phyloP scores from a whole-genome alignment of 2,329 filamentous ascomycete species.

The Eurotiales sp. region DNA sequence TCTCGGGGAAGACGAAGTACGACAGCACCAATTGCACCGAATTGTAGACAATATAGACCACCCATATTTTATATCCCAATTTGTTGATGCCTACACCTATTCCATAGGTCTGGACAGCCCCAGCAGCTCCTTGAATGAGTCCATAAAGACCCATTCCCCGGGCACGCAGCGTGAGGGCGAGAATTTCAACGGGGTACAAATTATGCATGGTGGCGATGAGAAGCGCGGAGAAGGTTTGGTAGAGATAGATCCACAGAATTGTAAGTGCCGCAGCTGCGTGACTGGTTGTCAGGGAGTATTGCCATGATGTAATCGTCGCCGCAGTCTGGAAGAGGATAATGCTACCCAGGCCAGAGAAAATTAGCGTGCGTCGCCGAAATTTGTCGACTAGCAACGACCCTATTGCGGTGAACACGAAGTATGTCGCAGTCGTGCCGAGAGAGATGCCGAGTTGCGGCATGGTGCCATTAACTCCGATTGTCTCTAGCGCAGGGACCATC shows the following conservation, averaged over 20 bases:
- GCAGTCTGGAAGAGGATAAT: slow-evolving; percentile 46
- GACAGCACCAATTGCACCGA: slow-evolving; percentile 43
- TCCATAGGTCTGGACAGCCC: slow-evolving; percentile 45
- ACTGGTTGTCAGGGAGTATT: slow-evolving; percentile 31
- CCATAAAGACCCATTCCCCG: slow-evolving; percentile 47
- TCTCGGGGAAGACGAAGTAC: slow-evolving; percentile 54
- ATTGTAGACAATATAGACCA: slow-evolving; percentile 51
- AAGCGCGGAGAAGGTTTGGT: slow-evolving; percentile 45
- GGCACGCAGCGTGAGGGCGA: slow-evolving; percentile 43
- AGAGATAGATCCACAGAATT: slow-evolving; percentile 48
- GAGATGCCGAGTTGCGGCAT: slow-evolving; percentile 42
- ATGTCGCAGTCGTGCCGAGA: slow-evolving; percentile 42
- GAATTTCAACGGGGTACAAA: slow-evolving; percentile 44
- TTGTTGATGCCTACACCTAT: slow-evolving; percentile 47
- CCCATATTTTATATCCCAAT: slow-evolving; percentile 51
- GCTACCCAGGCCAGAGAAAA: slow-evolving; percentile 41
- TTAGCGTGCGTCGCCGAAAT: slow-evolving; percentile 43
- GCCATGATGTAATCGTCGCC: slow-evolving; percentile 49
- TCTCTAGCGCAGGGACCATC: slow-evolving; percentile 39
- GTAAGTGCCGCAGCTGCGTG: slow-evolving; percentile 39
- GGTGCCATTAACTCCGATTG: slow-evolving; percentile 37
- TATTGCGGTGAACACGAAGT: slow-evolving; percentile 46
- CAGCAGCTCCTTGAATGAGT: slow-evolving; percentile 44
- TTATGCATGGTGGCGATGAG: slow-evolving; percentile 50
- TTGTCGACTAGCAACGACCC: slow-evolving; percentile 43